These are phyloP conservation scores for Cucurbita pepo DNA, from an alignment of 306 rosid species.

Conservation along the genomic window DNA sequence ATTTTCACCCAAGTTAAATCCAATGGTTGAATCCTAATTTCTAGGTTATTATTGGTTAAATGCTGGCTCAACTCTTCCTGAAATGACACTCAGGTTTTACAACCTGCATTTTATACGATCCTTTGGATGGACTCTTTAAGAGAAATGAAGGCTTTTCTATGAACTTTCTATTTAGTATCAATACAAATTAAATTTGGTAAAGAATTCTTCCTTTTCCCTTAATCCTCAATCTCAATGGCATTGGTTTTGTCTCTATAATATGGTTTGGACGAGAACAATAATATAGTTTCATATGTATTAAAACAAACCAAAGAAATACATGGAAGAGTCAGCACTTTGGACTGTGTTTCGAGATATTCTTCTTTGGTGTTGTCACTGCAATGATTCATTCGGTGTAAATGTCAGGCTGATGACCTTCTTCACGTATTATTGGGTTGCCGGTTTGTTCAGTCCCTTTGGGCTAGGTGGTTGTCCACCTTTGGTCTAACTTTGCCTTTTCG, in stretches of 20 bases:
- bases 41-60: neutral
- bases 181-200: neutral
- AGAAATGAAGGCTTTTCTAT: neutral
- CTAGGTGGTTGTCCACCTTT: no score
- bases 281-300: neutral
- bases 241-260: neutral
- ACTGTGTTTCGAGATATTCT: no score
- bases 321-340: no score
- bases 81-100: neutral
- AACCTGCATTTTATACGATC: neutral
- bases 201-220: neutral
- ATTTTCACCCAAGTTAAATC: neutral
- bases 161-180: neutral
- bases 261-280: neutral
- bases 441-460: no score
- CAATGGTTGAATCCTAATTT: neutral
- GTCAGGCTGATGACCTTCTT: no score
- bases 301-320: no score
- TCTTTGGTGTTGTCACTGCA: no score
- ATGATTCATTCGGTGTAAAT: no score
- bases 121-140: neutral
- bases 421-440: no score
- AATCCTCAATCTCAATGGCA: neutral
- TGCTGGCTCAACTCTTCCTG: neutral
- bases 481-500: no score